Evolutionary conservation across 768 basidiomycete species (phyloP).

Genomic region (Pulveroboletus ravenelii): DNA sequence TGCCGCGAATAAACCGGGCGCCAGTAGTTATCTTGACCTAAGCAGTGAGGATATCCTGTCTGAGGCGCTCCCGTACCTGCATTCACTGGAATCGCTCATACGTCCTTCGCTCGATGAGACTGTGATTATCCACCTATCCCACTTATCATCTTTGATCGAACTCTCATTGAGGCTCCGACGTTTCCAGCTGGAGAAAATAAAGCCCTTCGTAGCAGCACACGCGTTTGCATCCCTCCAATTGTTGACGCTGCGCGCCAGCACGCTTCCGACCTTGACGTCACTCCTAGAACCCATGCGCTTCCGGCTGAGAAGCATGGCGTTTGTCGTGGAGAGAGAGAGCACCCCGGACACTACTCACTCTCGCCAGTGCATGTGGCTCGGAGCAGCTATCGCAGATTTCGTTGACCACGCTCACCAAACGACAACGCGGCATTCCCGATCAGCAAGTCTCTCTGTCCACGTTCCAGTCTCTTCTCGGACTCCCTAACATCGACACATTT

Average conservation of each 20-base stretch:
- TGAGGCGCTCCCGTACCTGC: conserved; percentile 15
- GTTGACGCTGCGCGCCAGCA: conserved; percentile 6
- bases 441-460: conserved; percentile 12
- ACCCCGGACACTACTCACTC: conserved; percentile 16
- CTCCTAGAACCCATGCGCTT: conserved; percentile 17
- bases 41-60: conserved; percentile 19
- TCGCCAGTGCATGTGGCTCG: conserved; percentile 10
- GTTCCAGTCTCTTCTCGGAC: conserved; percentile 15
- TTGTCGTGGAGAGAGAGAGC: conserved; percentile 8
- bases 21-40: conserved; percentile 5
- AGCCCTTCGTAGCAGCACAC: conserved; percentile 6
- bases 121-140: conserved; percentile 23
- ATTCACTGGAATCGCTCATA: conserved; percentile 11
- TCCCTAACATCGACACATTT: conserved; percentile 10
- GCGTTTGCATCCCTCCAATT: conserved; percentile 12
- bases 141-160: conserved; percentile 10
- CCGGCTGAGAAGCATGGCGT: conserved; percentile 11
- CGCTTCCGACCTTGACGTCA: conserved; percentile 17
- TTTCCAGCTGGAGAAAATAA: conserved; percentile 15
- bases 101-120: conserved; percentile 19
- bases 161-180: conserved; percentile 16
- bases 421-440: neutral
- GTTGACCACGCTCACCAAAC: conserved; percentile 2
- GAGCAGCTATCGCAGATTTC: conserved; percentile 8
- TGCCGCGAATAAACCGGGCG: neutral